Base-by-base conservation (phyloP, 805 yeast genomes). In the Zygosaccharomyces pseudorouxii region DNA sequence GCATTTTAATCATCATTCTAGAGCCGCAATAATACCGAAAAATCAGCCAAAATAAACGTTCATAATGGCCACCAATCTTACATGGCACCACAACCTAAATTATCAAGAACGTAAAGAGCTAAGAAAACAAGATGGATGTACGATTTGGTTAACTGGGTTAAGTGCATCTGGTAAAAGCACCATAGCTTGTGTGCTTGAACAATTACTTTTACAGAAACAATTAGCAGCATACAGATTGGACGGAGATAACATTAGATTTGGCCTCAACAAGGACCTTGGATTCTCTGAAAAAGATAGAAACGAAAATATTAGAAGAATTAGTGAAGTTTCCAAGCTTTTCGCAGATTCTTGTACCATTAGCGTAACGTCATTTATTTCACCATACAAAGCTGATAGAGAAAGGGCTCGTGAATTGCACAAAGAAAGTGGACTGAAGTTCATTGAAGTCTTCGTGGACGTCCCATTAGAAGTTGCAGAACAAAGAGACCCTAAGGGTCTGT, bases 401-500 rank as follows among this genome's bases (percentile, higher is more conserved):
- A 78, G 76, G 56, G 98, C 97, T 29, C 81, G 98, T 65, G 82
- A 84, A 65, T 74, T 90, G 54, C 98, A 90, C 67, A 80, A 78
- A 54, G 80, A 81, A 51, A 80, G 83, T 55, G 77, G 77, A 37
- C 72, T 92, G 53, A 92, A 95, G 46, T 90, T 90, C 62, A 79
- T 90, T 47, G 98, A 90, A 73, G 95, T 92, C 7, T 89, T 72
- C 57, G 92, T 90, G 31, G 96, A 90, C 67, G 97, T 89, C 39
- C 97, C 98, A 30, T 76, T 92, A 45, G 89, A 84, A 62, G 89
- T 92, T 53, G 98, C 97, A 44, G 98, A 92, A 75, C 79, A 88
- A 69, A 87, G 98, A 73, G 98, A 92, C 69, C 98, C 98, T 55
- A 92, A 92, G 74, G 98, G 98, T 10, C 74, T 92, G 57, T 92